Conservation (phyloP, 2,329 filamentous ascomycete species). For the Arthrobotrys iridis region DNA sequence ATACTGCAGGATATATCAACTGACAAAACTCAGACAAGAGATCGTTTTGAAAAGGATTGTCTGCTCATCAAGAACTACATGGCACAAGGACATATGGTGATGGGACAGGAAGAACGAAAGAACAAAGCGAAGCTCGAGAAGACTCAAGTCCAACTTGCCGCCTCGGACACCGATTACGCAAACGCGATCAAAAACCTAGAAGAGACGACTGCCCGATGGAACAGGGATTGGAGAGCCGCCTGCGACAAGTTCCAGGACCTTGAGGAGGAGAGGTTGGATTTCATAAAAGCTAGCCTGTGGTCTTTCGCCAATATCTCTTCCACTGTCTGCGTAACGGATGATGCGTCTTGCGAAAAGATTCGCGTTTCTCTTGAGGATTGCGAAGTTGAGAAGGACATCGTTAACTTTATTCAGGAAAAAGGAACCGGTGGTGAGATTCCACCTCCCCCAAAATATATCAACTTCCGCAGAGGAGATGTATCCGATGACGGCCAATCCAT, state of each 20-base stretch:
- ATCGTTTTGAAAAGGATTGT: slow-evolving; percentile 96
- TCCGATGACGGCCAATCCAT: slow-evolving; percentile 81
- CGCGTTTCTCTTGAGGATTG: slow-evolving; percentile 91
- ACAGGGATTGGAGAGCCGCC: slow-evolving; percentile 96
- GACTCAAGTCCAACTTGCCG: slow-evolving; percentile 93
- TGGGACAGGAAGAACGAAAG: slow-evolving; percentile 98
- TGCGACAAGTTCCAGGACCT: slow-evolving; percentile 99
- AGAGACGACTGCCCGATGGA: slow-evolving; percentile 95
- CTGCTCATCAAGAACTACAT: slow-evolving; percentile 98
- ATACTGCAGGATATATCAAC: background rate
- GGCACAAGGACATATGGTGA: slow-evolving; percentile 99
- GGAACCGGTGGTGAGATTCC: slow-evolving; percentile 98
- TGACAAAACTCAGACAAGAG: slow-evolving; percentile 73
- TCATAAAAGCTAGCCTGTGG: slow-evolving; percentile 97
- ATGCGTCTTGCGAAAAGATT: slow-evolving; percentile 95
- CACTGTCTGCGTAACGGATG: slow-evolving; percentile 96
- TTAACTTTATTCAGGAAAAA: slow-evolving; percentile 82
- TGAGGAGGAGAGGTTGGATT: slow-evolving; percentile 95
- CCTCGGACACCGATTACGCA: slow-evolving; percentile 93
- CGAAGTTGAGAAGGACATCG: slow-evolving; percentile 96
- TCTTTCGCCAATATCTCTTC: slow-evolving; percentile 97
- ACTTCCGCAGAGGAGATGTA: slow-evolving; percentile 91
- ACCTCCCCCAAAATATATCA: slow-evolving; percentile 96
- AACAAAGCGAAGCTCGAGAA: slow-evolving; percentile 99
- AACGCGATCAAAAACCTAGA: slow-evolving; percentile 90